These are phyloP conservation scores for Tetrapisispora namnaoensis DNA, from an alignment of 805 yeast species.

Conservation along the genomic window DNA sequence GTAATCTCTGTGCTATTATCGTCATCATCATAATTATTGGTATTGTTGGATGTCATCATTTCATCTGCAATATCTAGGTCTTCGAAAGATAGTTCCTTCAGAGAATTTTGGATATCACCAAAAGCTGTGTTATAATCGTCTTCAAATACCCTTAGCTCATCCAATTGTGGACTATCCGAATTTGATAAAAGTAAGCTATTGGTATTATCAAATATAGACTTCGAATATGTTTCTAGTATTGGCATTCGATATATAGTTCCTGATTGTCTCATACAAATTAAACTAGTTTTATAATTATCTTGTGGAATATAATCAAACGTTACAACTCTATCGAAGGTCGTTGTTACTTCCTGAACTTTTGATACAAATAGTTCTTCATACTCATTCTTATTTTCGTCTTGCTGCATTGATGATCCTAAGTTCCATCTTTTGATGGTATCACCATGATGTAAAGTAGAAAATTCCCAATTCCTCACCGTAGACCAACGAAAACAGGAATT, in stretches of 20 bases:
- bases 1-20: conserved; percentile 5
- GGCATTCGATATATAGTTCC: conserved; percentile 81
- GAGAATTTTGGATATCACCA: conserved; percentile 13
- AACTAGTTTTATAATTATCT: conserved; percentile 48
- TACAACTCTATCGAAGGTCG: conserved; percentile 72
- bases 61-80: conserved; percentile 25
- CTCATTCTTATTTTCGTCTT: conserved; percentile 10
- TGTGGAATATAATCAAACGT: conserved; percentile 73
- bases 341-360: conserved; percentile 60
- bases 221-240: conserved; percentile 54
- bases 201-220: conserved; percentile 54
- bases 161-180: conserved; percentile 22
- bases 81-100: conserved; percentile 24
- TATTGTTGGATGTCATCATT: conserved; percentile 4
- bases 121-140: conserved; percentile 12
- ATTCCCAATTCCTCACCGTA: conserved; percentile 54
- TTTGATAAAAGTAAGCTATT: conserved; percentile 55
- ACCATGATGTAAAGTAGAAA: conserved; percentile 72
- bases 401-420: conserved; percentile 45
- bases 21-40: conserved; percentile 12
- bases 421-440: conserved; percentile 73
- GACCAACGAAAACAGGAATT: conserved; percentile 65
- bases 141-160: conserved; percentile 20
- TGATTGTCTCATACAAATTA: conserved; percentile 83
- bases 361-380: conserved; percentile 63